Base-by-base conservation (phyloP, 2,329 filamentous ascomycete species). In the Myotisia sp. region DNA sequence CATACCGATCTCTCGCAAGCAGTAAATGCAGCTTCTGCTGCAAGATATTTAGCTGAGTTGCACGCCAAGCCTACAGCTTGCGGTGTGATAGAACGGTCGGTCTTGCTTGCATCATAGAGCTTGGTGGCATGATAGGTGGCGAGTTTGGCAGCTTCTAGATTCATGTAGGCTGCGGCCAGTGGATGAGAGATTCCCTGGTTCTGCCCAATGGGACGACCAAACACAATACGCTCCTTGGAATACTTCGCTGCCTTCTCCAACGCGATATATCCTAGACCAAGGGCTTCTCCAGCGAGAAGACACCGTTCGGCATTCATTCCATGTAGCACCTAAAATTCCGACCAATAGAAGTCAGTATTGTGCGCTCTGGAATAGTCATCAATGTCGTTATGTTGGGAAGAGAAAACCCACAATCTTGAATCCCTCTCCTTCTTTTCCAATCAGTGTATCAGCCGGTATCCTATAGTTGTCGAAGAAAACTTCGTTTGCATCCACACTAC, bases 401-500 rank as follows among this genome's bases (percentile, higher is more conserved):
- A 12, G 28, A 13, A 12, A 12, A 39, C 46, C 18, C 38, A 62
- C 71, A 36, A 84, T 78, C 47, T 76, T 77, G 64, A 92, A 92
- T 0, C 84, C 83, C 37, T 80, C 67, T 4, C 76, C 74, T 52
- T 90, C 79, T 20, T 70, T 51, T 1, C 83, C 83, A 26, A 92
- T 71, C 0, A 87, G 59, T 0, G 72, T 64, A 26, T 72, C 63
- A 0, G 66, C 65, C 0, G 76, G 71, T 9, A 90, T 71, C 3
- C 56, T 53, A 53, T 86, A 92, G 44, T 76, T 71, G 53, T 90
- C 80, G 51, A 92, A 90, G 55, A 92, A 92, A 1, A 92, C 77
- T 50, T 90, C 80, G 44, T 92, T 92, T 1, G 82, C 80, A 47
- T 90, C 82, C 1, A 92, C 74, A 0, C 81, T 80, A 8, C 80